These are phyloP conservation scores for Xylariaceae sp. DNA, from an alignment of 2,329 filamentous ascomycete species.

Conservation along the genomic window DNA sequence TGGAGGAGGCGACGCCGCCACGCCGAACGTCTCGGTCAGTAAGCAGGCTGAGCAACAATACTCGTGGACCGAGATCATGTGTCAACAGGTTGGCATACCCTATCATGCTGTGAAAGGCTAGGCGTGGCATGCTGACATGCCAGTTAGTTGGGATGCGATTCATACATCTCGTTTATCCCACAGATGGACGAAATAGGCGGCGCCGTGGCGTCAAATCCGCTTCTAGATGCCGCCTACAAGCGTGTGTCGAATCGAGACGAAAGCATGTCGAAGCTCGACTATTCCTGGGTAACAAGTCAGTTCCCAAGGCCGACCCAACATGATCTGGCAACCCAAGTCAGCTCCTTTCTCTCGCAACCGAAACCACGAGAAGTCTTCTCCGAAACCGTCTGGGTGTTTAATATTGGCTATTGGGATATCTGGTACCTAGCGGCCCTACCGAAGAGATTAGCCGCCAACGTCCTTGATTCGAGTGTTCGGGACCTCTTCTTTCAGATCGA, in stretches of 20 bases:
- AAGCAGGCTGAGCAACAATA: constrained; percentile 9
- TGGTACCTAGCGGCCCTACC: constrained; percentile 48
- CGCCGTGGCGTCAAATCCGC: constrained; percentile 48
- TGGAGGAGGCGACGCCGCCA: constrained; percentile 44
- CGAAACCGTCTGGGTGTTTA: constrained; percentile 50
- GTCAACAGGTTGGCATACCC: constrained; percentile 38
- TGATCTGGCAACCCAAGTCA: constrained; percentile 42
- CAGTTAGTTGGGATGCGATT: constrained; percentile 42
- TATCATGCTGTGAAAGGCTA: not conserved
- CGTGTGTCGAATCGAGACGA: constrained; percentile 20
- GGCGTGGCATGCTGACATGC: constrained; percentile 11
- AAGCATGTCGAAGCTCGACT: constrained; percentile 30
- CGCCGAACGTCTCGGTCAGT: constrained; percentile 28
- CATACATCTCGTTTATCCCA: constrained; percentile 43
- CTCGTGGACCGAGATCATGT: constrained; percentile 46
- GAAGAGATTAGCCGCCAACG: constrained; percentile 32
- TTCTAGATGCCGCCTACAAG: constrained; percentile 45
- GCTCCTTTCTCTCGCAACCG: constrained; percentile 40
- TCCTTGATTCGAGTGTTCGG: constrained; percentile 35
- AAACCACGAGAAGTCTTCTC: constrained; percentile 31
- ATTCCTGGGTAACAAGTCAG: constrained; percentile 37
- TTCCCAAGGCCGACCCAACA: constrained; percentile 38
- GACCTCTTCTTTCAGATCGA: constrained; percentile 44
- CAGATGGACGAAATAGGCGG: constrained; percentile 43
- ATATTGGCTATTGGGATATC: constrained; percentile 50